Base-by-base conservation (phyloP, 106 monocot genomes). In the Acanthochlamys bracteata region DNA sequence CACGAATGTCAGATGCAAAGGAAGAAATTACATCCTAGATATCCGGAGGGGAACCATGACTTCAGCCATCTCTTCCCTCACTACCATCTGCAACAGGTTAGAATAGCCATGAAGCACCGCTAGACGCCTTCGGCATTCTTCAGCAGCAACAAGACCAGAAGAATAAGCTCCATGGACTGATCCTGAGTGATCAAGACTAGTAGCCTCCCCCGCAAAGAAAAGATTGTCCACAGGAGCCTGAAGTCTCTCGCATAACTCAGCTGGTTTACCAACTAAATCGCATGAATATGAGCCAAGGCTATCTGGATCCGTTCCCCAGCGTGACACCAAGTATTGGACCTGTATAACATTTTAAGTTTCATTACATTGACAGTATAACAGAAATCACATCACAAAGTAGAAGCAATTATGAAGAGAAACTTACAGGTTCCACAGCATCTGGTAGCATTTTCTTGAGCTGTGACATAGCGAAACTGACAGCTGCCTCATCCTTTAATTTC, bases 161-260 rank as follows among this genome's bases (percentile, higher is more conserved):
- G 86, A 80, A 66, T 84, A 96, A 17, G 95, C 95, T 20, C 95
- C 95, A 41, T 96, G 95, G 10, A 90, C 95, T 0, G 95, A 85
- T 2, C 95, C 95, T 8, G 95, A 90, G 64, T 96, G 95, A 59
- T 96, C 95, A 0, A 76, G 40, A 20, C 95, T 87, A 10, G 95
- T 79, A 17, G 95, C 95, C 69, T 96, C 95, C 11, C 95, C 95
- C 12, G 95, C 95, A 60, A 96, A 96, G 66, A 73, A 96, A 7
- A 96, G 68, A 55, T 90, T 96, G 12, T 83, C 90, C 14, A 96
- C 82, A 0, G 90, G 95, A 41, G 90, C 90, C 16, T 80, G 64
- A 64, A 84, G 76, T 65, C 90, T 82, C 55, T 96, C 90, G n/a
- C 82, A 90, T 11, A 91, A 53, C 64, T 90, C 95, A 10, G 76